Percentiles rank a stretch among this genome's conserved stretches.
Conservation (phyloP, 495 filamentous ascomycete genomes). For the Neurospora africana region DNA sequence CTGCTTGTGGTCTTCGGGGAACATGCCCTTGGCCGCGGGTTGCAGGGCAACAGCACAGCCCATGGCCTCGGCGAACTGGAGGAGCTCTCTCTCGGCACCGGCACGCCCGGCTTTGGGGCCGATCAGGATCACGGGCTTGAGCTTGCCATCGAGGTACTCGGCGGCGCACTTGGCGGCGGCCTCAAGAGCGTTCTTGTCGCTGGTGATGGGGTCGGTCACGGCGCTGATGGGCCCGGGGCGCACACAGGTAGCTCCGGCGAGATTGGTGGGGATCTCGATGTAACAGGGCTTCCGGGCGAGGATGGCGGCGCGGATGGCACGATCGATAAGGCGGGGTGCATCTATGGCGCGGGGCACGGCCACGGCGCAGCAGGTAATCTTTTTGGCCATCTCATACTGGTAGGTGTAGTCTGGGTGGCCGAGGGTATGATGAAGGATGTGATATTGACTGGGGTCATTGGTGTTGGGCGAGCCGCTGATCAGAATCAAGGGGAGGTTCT, state of each 20-base stretch:
- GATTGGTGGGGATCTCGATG: constrained; percentile 71
- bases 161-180: constrained; percentile 10
- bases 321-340: constrained; percentile 62
- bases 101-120: constrained; percentile 13
- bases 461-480: constrained; percentile 60
- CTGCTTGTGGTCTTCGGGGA: constrained; percentile 14
- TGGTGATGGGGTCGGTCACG: constrained; percentile 8
- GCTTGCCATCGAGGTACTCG: constrained; percentile 15
- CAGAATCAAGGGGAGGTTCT: constrained; percentile 65
- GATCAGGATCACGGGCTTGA: constrained; percentile 15
- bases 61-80: constrained; percentile 14
- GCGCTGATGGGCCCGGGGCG: constrained; percentile 15
- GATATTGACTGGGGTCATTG: constrained; percentile 39
- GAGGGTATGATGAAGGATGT: constrained; percentile 80
- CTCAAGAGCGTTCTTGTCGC: constrained; percentile 10
- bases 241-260: constrained; percentile 40
- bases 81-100: constrained; percentile 9
- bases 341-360: constrained; percentile 57
- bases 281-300: constrained; percentile 64
- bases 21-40: constrained; percentile 20
- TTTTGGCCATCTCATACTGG: constrained; percentile 48
- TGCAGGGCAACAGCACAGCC: constrained; percentile 17
- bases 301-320: constrained; percentile 65
- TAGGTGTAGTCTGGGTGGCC: constrained; percentile 74
- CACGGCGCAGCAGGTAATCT: constrained; percentile 55